Evolutionary conservation across 1,139 yeast genomes (phyloP).

Genomic region (Sugiyamaella neomexicana): DNA sequence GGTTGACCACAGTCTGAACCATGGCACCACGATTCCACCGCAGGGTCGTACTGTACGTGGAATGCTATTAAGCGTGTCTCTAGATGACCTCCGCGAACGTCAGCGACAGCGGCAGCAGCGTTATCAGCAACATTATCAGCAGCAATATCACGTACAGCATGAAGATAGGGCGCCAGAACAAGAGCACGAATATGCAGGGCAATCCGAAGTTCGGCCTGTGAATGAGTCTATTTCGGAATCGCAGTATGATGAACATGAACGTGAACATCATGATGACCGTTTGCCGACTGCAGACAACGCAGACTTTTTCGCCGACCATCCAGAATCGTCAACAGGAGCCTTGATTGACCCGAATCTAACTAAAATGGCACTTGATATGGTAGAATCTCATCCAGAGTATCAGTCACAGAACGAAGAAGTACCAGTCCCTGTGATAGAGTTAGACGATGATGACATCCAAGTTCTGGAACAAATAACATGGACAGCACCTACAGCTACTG

Average conservation of each 20-base stretch:
- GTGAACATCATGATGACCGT: slow-evolving; percentile 23
- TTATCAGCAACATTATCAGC: background rate
- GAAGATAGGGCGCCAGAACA: background rate
- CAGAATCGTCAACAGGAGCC: background rate
- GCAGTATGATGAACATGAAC: background rate
- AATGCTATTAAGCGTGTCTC: no score
- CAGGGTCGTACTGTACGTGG: no score
- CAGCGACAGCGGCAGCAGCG: background rate
- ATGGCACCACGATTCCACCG: no score
- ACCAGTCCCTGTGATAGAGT: slow-evolving; percentile 3
- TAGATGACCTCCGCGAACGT: background rate
- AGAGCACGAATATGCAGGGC: background rate
- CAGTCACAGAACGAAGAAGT: background rate
- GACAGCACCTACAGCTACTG: background rate
- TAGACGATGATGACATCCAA: slow-evolving; percentile 12
- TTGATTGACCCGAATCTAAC: slow-evolving; percentile 15
- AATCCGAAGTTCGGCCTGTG: no score
- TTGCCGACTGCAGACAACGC: slow-evolving; percentile 23
- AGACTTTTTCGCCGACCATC: slow-evolving; percentile 6
- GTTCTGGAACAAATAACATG: slow-evolving; percentile 1
- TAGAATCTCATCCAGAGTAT: background rate
- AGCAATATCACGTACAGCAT: no score
- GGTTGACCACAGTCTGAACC: background rate
- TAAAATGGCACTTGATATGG: slow-evolving; percentile 40
- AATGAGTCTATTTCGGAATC: no score